Conservation (phyloP, 2,329 filamentous ascomycete genomes). For the Hawksworthiomyces lignivorus region DNA sequence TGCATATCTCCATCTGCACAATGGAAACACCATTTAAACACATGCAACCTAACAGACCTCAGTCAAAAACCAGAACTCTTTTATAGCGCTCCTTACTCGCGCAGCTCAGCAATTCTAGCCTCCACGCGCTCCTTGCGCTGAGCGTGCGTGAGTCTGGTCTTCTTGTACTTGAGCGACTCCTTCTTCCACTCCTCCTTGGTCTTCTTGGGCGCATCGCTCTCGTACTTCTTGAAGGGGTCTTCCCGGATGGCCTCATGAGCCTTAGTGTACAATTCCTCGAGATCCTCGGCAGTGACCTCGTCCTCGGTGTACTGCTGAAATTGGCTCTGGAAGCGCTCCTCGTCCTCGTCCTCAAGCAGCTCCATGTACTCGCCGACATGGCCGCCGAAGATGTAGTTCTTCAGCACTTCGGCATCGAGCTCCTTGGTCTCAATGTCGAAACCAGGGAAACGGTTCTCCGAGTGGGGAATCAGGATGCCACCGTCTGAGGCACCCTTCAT, state of each 20-base stretch:
- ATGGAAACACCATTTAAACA: no score
- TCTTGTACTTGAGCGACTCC: conserved; percentile 85
- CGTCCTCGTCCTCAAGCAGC: conserved; percentile 96
- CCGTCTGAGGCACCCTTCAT: conserved; percentile 99
- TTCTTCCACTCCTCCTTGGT: conserved; percentile 94
- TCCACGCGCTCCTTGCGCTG: conserved; percentile 79
- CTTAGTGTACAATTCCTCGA: conserved; percentile 94
- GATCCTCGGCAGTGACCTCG: conserved; percentile 88
- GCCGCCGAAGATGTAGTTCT: conserved; percentile 98
- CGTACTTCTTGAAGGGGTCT: conserved; percentile 94
- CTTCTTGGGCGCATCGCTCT: conserved; percentile 74
- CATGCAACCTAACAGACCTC: no score
- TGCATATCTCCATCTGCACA: no score
- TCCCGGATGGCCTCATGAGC: conserved; percentile 95
- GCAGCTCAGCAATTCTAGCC: conserved; percentile 83
- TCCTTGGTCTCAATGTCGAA: conserved; percentile 97
- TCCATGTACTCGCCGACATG: conserved; percentile 99
- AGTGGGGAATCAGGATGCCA: conserved; percentile 95
- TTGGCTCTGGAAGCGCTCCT: conserved; percentile 98
- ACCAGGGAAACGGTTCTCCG: conserved; percentile 98
- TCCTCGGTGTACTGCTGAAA: conserved; percentile 98
- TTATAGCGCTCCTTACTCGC: no score
- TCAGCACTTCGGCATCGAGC: conserved; percentile 91
- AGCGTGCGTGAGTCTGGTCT: conserved; percentile 69
- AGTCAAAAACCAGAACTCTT: no score